Evolutionary conservation across 306 rosid genomes (phyloP).

Genomic region (Casuarina glauca): DNA sequence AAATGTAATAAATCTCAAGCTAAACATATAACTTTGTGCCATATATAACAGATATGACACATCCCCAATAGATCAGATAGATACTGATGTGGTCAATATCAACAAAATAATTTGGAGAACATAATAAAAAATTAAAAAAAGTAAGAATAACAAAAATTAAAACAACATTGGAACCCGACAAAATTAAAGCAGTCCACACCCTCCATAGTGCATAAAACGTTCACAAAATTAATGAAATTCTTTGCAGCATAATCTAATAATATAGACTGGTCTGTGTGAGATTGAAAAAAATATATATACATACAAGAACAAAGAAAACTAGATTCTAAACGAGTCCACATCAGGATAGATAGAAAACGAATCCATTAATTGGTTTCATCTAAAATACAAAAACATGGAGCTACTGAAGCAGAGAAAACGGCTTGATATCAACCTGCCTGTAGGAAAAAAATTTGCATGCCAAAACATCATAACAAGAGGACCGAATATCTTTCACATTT

Average conservation of each 20-base stretch:
- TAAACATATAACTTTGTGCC: slow-evolving; percentile 27
- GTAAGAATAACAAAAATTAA: not conserved
- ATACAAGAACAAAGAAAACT: not conserved
- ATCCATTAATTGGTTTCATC: not conserved
- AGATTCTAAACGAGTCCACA: not conserved
- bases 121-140: too few relatives aligned
- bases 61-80: not conserved
- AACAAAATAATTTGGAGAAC: not conserved
- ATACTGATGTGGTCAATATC: not conserved
- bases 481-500: too few relatives aligned
- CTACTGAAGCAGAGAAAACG: not conserved
- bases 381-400: slow-evolving; percentile 1
- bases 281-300: not conserved
- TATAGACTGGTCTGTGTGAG: not conserved
- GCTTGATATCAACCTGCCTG: not conserved
- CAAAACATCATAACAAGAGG: not conserved
- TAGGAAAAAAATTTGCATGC: not conserved
- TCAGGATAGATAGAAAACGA: not conserved
- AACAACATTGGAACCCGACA: not conserved
- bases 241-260: not conserved
- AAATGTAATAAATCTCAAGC: slow-evolving; percentile 13
- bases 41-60: not conserved
- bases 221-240: not conserved
- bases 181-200: not conserved
- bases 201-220: not conserved